A percentile compares a stretch with the other conserved stretches of the same genome.
These are phyloP conservation scores for Speleostelium caveatum DNA, from an alignment of 78 protist genomes.

Conservation along the genomic window DNA sequence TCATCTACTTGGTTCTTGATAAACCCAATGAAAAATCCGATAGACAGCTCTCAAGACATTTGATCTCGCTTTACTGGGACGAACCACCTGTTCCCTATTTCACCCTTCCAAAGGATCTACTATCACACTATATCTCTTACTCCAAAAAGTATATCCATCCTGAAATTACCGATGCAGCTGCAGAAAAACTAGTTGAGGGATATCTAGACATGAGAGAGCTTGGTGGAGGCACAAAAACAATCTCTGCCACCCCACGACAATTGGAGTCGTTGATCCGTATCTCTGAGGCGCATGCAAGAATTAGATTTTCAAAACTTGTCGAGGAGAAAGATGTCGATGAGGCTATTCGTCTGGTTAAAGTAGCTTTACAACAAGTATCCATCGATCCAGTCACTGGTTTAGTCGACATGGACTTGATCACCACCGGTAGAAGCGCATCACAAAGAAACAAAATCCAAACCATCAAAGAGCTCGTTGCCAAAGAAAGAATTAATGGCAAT, in stretches of 20 bases:
- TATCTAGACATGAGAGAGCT: conserved; percentile 85
- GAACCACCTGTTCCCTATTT: neutral
- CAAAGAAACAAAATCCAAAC: neutral
- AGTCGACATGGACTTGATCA: conserved; percentile 95
- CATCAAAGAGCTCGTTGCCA: no score
- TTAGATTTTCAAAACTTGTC: conserved; percentile 84
- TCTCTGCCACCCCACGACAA: conserved; percentile 99
- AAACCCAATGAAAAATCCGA: conserved; percentile 91
- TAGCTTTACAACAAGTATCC: conserved; percentile 92
- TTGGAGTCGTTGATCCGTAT: conserved; percentile 98
- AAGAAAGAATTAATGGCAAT: no score
- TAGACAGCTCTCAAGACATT: conserved; percentile 93
- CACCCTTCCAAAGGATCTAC: conserved; percentile 26
- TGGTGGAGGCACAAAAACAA: conserved; percentile 83
- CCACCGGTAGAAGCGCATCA: conserved; percentile 74
- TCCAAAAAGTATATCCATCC: conserved; percentile 91
- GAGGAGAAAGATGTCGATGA: conserved; percentile 90
- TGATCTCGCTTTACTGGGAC: conserved; percentile 88
- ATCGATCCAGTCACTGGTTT: conserved; percentile 96
- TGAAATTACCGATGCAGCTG: conserved; percentile 91
- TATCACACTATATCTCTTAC: conserved; percentile 90
- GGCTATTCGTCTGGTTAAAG: conserved; percentile 92
- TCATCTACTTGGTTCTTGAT: conserved; percentile 92
- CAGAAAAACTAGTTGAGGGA: conserved; percentile 70
- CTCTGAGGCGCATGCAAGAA: conserved; percentile 85